Conservation (phyloP, 441 rosid genomes). For the Macaranga tanarius region DNA sequence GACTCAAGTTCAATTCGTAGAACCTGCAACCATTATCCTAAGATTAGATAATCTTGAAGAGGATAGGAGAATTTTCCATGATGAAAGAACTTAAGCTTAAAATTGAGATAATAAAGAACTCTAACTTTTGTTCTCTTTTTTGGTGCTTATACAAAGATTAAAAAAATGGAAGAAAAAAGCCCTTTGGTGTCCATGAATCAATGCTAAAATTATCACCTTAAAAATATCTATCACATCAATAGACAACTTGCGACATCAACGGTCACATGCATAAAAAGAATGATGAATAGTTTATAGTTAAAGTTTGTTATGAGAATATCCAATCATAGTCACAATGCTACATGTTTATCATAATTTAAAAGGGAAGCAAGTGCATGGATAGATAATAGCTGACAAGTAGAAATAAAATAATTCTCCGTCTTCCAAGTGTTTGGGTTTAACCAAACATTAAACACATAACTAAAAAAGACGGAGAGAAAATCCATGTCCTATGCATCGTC, state of each 20-base stretch:
- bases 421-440: too few species aligned
- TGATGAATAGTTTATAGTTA: not conserved
- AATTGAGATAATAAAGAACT: too few species aligned
- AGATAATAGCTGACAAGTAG: not conserved
- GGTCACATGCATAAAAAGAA: not conserved
- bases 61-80: not conserved
- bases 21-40: slow-evolving; percentile 50
- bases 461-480: too few species aligned
- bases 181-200: too few species aligned
- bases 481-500: too few species aligned
- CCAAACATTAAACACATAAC: too few species aligned
- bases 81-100: not conserved
- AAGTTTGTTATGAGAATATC: not conserved
- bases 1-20: slow-evolving; percentile 77
- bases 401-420: not conserved
- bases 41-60: slow-evolving; percentile 13
- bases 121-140: too few species aligned
- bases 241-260: not conserved
- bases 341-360: not conserved
- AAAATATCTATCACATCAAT: not conserved
- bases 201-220: too few species aligned
- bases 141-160: too few species aligned
- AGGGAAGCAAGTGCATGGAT: not conserved
- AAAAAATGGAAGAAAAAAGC: too few species aligned
- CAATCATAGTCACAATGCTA: not conserved